Evolutionary conservation across 2,329 filamentous ascomycete species (phyloP), one percentile per base, ranked within the genome.

Genomic region (Trichocomaceae sp.): DNA sequence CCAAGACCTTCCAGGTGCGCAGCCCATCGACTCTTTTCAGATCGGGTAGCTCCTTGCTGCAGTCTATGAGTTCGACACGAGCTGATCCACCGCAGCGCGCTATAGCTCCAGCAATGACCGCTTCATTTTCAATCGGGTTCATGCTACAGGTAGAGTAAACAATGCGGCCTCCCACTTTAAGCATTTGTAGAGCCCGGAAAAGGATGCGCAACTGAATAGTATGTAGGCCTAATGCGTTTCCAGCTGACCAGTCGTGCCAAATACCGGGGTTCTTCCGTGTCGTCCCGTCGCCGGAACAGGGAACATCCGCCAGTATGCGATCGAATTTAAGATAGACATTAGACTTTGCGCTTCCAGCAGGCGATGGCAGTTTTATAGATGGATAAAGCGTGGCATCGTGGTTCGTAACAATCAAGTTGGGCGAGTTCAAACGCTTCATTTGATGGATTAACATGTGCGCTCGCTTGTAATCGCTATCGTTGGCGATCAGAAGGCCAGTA

Each of bases 131-230:
- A 26, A 97, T 84, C 0, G 93, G 93, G 74, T 99, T 99, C 88
- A 99, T 90, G 72, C 90, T 96, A 79, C 93, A 99, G 19, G 93
- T 99, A 2, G 92, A 97, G 76, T 97, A 99, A 51, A 99, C 92
- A 26, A 97, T 88, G 59, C 91, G 84, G 50, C 93, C 93, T 41
- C 93, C 92, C 54, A 90, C 87, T 77, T 96, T 97, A 61, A 99
- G 83, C 84, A 99, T 90, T 74, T 97, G 92, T 50, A 99, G 79
- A 31, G 93, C 89, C 58, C 93, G 86, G 55, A 95, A 88, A 48
- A 99, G 78, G 62, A 99, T 99, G 47, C 92, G 82, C 45, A 90
- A 81, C 73, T 99, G 93, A 1, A 90, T 95, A 33, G 83, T 76
- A 71, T 96, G 88, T 33, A 99, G 80, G 22, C 92, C 93, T 52